A percentile compares a stretch with the other conserved stretches of the same genome.
phyloP scores from a whole-genome alignment of 1,139 yeast species.

The Saccharomycopsis hybrid region DNA sequence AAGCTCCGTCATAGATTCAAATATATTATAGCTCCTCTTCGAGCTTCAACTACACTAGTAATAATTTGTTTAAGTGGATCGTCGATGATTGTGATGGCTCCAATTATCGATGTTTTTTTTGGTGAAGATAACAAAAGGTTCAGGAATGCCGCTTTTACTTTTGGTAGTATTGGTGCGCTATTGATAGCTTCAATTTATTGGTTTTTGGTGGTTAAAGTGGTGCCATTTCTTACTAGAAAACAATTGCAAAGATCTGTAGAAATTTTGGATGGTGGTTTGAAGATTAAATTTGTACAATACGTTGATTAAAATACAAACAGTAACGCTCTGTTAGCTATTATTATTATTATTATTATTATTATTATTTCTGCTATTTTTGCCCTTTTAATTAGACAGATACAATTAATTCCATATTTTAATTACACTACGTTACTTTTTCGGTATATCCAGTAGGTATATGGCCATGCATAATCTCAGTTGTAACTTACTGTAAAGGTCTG shows the following conservation, averaged over 20 bases:
- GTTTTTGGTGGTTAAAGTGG: slow-evolving; percentile 37
- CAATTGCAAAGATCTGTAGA: slow-evolving; percentile 33
- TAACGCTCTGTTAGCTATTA: too few species aligned
- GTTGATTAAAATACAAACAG: too few species aligned
- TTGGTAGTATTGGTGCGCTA: slow-evolving; percentile 22
- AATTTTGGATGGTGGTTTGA: slow-evolving; percentile 42
- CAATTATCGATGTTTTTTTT: slow-evolving; percentile 18
- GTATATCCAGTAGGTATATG: too few species aligned
- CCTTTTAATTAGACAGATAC: too few species aligned
- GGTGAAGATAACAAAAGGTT: neutral
- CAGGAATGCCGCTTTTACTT: slow-evolving; percentile 26
- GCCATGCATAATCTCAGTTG: too few species aligned
- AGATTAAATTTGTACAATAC: slow-evolving; percentile 29
- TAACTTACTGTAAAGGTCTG: too few species aligned
- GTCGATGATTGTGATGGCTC: slow-evolving; percentile 18
- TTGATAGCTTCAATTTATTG: slow-evolving; percentile 36
- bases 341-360: too few species aligned
- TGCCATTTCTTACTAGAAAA: slow-evolving; percentile 39
- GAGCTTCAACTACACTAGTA: slow-evolving; percentile 28
- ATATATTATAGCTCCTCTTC: slow-evolving; percentile 41
- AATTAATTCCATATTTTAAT: too few species aligned
- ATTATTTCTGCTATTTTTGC: too few species aligned
- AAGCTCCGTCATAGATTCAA: slow-evolving; percentile 43
- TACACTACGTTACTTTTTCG: too few species aligned
- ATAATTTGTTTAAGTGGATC: slow-evolving; percentile 22